Evolutionary conservation across 371 early-diverging fungal genomes (phyloP).

Genomic region (Fennellomyces sp.): DNA sequence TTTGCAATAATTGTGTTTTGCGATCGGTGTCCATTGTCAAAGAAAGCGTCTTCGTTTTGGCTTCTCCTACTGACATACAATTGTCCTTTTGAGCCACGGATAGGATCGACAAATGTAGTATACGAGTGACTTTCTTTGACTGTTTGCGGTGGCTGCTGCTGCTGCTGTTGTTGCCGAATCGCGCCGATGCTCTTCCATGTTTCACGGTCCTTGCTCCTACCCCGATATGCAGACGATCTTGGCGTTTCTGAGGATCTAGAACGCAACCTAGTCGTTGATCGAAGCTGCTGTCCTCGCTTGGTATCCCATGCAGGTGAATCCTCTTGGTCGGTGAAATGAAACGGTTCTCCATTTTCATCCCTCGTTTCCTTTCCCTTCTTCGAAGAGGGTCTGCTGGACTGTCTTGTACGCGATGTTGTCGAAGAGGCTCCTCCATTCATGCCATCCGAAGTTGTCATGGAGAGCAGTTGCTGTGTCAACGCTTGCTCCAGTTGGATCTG

Average conservation of each 20-base stretch:
- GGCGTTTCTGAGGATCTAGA: not conserved
- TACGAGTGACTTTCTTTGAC: not conserved
- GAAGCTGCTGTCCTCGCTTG: not conserved
- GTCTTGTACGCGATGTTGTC: not conserved
- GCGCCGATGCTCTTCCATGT: not conserved
- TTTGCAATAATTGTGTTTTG: too few relatives aligned
- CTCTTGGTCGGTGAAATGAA: too few relatives aligned
- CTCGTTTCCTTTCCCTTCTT: not conserved
- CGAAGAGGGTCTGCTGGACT: too few relatives aligned
- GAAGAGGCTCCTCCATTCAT: not conserved
- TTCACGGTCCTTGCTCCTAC: not conserved
- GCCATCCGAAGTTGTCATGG: not conserved
- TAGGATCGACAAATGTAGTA: not conserved
- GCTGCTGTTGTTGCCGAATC: not conserved
- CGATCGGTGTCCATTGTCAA: too few relatives aligned
- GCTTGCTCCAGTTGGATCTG: constrained; percentile 7
- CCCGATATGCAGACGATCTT: not conserved
- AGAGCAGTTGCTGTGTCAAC: not conserved
- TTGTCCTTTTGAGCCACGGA: not conserved
- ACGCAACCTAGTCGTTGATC: not conserved
- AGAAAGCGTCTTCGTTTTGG: not conserved
- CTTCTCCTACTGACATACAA: not conserved
- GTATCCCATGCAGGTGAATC: not conserved
- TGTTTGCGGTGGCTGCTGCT: not conserved
- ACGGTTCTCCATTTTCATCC: not conserved